Base-by-base conservation (phyloP, 169 alveolate species). In the Plasmodium gaboni region DNA sequence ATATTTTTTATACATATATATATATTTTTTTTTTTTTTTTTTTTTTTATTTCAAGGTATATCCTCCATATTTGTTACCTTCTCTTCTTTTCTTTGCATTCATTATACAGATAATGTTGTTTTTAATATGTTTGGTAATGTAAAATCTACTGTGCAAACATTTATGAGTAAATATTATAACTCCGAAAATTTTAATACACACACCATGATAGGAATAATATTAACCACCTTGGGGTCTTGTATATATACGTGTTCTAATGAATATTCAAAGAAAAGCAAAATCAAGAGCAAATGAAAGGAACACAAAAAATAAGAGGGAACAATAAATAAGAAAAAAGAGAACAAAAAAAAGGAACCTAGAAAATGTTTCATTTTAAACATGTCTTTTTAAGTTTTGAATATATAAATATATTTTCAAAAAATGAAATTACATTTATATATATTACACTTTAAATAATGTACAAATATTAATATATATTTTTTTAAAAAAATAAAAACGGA, bases 61-160 rank as follows among this genome's bases (percentile, higher is more conserved):
- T 63, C 89, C 5, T 63, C 89, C 28, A 65, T 78, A 19, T 63
- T n/a, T 63, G 89, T 78, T 24, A 78, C 89, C 2, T 78, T 78
- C 22, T 78, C 89, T 12, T 78, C 89, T 50, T 78, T 78, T 70
- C 17, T 78, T 28, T 78, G 89, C 46, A 65, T 78, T 51, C 60
- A 78, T 44, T 78, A 78, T 70, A 78, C 89, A 17, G 89, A 78
- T 51, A 78, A 78, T 38, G 89, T 78, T 57, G 78, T 67, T 68
- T 78, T 22, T 51, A 78, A 78, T 68, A 78, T 78, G 89, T 65
- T 78, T 51, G 89, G 89, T 42, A 78, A 78, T 38, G 78, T 78
- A 3, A 78, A 78, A 17, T 78, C 89, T 1, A 78, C 89, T n/a
- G 3, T 78, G 53, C 89, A 78, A 44, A 78, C 89, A 53, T 78